A percentile compares a stretch with the other conserved stretches of the same genome.
Evolutionary conservation across 805 yeast genomes (phyloP).

Genomic region (Lachancea sp.): DNA sequence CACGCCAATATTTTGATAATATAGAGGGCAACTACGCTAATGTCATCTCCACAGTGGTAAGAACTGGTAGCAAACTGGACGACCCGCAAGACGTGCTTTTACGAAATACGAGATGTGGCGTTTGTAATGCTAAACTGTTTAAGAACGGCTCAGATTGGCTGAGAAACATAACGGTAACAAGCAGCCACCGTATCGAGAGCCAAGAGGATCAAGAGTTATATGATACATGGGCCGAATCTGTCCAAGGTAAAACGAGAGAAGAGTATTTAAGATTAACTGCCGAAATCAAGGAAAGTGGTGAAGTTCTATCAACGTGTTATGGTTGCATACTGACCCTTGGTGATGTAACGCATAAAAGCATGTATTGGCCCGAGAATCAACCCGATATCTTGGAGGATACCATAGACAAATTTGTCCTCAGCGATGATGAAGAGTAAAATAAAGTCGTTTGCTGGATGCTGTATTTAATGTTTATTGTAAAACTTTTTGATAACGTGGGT

Average conservation of each 20-base stretch:
- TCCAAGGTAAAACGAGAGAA: slow-evolving; percentile 17
- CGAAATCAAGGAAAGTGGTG: slow-evolving; percentile 15
- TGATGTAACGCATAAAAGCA: slow-evolving; percentile 32
- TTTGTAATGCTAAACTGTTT: slow-evolving; percentile 52
- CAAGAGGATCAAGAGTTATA: slow-evolving; percentile 38
- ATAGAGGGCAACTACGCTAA: slow-evolving; percentile 80
- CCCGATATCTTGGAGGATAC: slow-evolving; percentile 34
- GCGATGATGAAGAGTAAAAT: slow-evolving; percentile 32
- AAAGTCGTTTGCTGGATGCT: not conserved
- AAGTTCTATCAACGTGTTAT: slow-evolving; percentile 49
- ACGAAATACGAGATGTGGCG: slow-evolving; percentile 37
- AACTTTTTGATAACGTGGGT: too few species aligned
- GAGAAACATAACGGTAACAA: slow-evolving; percentile 55
- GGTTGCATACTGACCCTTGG: slow-evolving; percentile 68
- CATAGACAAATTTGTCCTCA: slow-evolving; percentile 44
- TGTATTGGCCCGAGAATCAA: slow-evolving; percentile 37
- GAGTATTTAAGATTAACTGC: slow-evolving; percentile 21
- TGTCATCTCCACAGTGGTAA: slow-evolving; percentile 85
- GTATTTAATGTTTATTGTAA: not conserved
- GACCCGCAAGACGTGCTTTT: slow-evolving; percentile 34
- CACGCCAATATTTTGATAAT: slow-evolving; percentile 60
- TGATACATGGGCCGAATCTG: slow-evolving; percentile 30
- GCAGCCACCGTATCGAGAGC: slow-evolving; percentile 43
- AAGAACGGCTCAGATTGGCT: slow-evolving; percentile 63
- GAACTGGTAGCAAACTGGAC: slow-evolving; percentile 74